Evolutionary conservation across 805 yeast species (phyloP), one percentile per base, ranked within the genome.

Genomic region (Teunomyces barrocoloradensis): DNA sequence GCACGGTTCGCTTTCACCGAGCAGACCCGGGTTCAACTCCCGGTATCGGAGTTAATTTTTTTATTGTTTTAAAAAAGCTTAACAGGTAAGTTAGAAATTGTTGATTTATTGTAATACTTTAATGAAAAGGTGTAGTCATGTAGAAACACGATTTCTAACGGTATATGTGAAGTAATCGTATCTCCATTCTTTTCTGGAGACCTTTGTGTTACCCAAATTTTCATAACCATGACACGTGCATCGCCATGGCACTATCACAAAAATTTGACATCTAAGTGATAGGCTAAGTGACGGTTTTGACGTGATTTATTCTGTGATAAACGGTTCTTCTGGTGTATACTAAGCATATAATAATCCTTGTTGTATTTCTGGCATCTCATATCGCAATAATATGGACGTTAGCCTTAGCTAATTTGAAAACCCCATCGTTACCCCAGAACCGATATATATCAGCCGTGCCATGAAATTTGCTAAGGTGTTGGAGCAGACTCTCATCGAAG

Each of bases 11-110:
- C 86, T 81, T 81, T 82, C 86, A 81, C 86, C 85, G 86, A 79
- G 86, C 84, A 81, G 71, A 75, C 81, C 83, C 85, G 87, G 86
- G 87, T 82, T 82, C 87, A 85, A 82, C 85, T 81, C 87, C 87
- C 87, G 85, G 87, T 75, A 81, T 80, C 85, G 87, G 87, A 81
- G 78, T 49, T 48, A 52, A 49, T 41, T 51, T 56, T 27, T 40
- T 40, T 40, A 11, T 15, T 27, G 4, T 10, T 6, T 43, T 17
- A 18, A 18, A 32, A 13, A 13, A 32, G 18, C 34, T 32, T 32
- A 32, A 32, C 9, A 12, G n/a, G 17, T n/a, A 32, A 32, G 18
- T 10, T 32, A 7, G 20, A 12, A 11, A 7, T 39, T 10, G 11
- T 25, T 6, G 11, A 6, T 7, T 25, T 25, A 25, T 9, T 9